Conservation (phyloP, 2,329 filamentous ascomycete species). For the Alternaria solani region DNA sequence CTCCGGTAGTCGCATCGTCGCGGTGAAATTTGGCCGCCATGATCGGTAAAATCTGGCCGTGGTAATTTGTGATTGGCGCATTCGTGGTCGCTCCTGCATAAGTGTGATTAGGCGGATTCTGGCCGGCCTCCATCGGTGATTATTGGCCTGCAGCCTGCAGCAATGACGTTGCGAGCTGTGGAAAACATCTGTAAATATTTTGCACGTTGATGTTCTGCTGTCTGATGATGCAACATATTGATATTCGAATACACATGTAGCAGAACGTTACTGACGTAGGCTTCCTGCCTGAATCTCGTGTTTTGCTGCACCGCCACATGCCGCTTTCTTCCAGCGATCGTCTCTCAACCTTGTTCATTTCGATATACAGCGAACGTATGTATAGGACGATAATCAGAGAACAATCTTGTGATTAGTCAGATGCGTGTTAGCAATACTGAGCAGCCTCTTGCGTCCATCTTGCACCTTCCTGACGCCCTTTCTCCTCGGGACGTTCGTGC, state of each 20-base stretch:
- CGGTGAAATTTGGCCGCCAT: slow-evolving; percentile 33
- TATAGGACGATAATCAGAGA: background rate
- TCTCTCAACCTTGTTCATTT: background rate
- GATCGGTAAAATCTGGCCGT: background rate
- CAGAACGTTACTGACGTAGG: background rate
- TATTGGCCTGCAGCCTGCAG: background rate
- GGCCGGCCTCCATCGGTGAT: background rate
- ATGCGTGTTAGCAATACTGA: background rate
- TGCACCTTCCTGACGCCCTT: background rate
- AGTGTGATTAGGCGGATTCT: background rate
- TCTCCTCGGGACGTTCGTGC: background rate
- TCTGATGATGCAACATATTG: background rate
- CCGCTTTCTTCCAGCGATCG: background rate
- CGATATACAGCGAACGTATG: background rate
- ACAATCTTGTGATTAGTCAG: background rate
- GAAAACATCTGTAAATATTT: background rate
- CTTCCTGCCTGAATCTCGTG: background rate
- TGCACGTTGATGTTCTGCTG: background rate
- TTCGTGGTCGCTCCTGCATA: background rate
- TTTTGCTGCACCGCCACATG: background rate
- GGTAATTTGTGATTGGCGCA: slow-evolving; percentile 14
- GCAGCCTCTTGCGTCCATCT: background rate
- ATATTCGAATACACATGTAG: background rate
- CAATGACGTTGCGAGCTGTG: background rate
- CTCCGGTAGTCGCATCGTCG: background rate